These are phyloP conservation scores for Fusarium sp. DNA, from an alignment of 2,329 filamentous ascomycete genomes.

Conservation along the genomic window DNA sequence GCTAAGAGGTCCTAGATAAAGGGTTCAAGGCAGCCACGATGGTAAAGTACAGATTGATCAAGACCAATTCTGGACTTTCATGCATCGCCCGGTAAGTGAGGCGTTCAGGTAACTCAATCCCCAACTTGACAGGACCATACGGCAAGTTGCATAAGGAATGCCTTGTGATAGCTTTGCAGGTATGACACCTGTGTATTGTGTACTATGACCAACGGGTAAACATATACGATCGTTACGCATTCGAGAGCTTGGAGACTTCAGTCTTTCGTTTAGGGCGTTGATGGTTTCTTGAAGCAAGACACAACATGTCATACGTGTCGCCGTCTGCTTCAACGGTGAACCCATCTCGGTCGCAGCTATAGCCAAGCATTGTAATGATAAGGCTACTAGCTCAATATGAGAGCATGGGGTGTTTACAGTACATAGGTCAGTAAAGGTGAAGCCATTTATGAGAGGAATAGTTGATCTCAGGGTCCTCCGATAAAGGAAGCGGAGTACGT, in stretches of 20 bases:
- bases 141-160: constrained; percentile 25
- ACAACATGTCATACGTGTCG: constrained; percentile 42
- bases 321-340: constrained; percentile 33
- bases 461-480: constrained; percentile 2
- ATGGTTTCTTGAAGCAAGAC: constrained; percentile 22
- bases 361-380: background rate
- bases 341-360: constrained; percentile 10
- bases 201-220: background rate
- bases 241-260: background rate
- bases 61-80: background rate
- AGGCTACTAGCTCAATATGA: background rate
- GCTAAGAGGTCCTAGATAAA: background rate
- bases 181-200: constrained; percentile 27
- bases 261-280: constrained; percentile 1
- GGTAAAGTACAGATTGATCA: background rate
- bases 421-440: background rate
- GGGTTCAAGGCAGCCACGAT: background rate
- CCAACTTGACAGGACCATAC: constrained; percentile 15
- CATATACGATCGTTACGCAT: constrained; percentile 32
- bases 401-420: background rate
- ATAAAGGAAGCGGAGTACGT: constrained; percentile 24
- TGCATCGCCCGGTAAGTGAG: constrained; percentile 15
- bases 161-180: constrained; percentile 24
- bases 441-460: background rate
- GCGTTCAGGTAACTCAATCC: constrained; percentile 15